phyloP scores from a whole-genome alignment of 495 filamentous ascomycete species.

The Lasiosphaeria miniovina region DNA sequence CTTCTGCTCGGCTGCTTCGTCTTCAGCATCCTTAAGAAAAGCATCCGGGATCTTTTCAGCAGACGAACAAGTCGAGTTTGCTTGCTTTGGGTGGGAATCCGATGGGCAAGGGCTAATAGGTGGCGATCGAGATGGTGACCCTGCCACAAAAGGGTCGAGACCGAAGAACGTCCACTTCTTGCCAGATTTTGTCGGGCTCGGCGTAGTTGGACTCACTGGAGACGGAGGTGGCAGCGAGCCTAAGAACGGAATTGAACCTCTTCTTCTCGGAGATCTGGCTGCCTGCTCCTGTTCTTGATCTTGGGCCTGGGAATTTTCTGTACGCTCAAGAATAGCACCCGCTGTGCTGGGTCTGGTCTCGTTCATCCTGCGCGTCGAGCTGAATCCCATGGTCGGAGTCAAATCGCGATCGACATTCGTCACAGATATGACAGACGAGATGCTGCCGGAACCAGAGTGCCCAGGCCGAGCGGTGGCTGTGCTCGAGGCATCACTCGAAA shows the following conservation, averaged over 20 bases:
- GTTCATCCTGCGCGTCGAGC: conserved; percentile 26
- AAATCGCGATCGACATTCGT: conserved; percentile 41
- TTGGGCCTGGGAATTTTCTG: conserved; percentile 30
- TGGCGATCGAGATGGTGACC: conserved; percentile 41
- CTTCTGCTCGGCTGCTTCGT: conserved; percentile 16
- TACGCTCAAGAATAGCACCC: conserved; percentile 48
- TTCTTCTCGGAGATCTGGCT: conserved; percentile 35
- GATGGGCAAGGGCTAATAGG: conserved; percentile 39
- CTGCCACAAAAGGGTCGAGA: conserved; percentile 42
- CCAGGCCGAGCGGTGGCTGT: conserved; percentile 59
- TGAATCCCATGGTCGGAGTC: conserved; percentile 23
- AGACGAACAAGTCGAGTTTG: conserved; percentile 9
- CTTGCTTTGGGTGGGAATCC: conserved; percentile 29
- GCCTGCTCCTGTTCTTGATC: conserved; percentile 25
- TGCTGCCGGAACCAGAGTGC: conserved; percentile 62
- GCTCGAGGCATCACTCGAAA: conserved; percentile 72
- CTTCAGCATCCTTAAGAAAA: background rate
- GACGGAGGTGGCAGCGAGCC: conserved; percentile 31
- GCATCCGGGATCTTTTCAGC: conserved; percentile 17
- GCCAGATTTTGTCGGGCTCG: conserved; percentile 45
- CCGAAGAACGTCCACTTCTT: conserved; percentile 57
- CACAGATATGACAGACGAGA: conserved; percentile 58
- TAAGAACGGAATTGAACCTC: conserved; percentile 52
- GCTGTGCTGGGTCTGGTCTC: conserved; percentile 52
- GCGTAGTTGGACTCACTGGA: conserved; percentile 29